Evolutionary conservation across 345 rosid genomes (phyloP).

Genomic region (Anastatica hierochuntica): DNA sequence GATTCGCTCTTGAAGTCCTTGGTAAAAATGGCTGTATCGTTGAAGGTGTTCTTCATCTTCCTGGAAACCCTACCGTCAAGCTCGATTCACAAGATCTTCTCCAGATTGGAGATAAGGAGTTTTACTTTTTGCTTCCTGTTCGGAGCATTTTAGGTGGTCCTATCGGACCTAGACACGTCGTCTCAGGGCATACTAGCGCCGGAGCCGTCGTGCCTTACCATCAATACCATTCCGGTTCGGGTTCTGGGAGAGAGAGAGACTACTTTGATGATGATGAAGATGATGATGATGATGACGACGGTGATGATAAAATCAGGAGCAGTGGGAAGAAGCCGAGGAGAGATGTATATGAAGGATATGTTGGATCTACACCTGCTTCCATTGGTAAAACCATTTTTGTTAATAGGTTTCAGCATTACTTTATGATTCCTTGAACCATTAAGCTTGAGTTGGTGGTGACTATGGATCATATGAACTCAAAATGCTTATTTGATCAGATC

Average conservation of each 20-base stretch:
- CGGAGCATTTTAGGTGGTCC: slow-evolving; percentile 68
- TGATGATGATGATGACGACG: background rate
- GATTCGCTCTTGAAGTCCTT: slow-evolving; percentile 82
- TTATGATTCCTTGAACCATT: too few species aligned
- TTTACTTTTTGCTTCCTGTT: slow-evolving; percentile 73
- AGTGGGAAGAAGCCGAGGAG: slow-evolving; percentile 63
- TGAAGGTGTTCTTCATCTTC: slow-evolving; percentile 92
- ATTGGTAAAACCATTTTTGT: slow-evolving; percentile 49
- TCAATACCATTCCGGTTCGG: slow-evolving; percentile 29
- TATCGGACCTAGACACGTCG: slow-evolving; percentile 49
- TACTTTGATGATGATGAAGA: slow-evolving; percentile 35
- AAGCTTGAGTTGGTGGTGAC: too few species aligned
- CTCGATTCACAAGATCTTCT: slow-evolving; percentile 82
- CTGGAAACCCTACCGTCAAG: slow-evolving; percentile 76
- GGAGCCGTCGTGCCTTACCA: slow-evolving; percentile 31
- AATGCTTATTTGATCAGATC: too few species aligned
- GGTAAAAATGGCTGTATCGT: slow-evolving; percentile 92
- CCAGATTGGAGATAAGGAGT: slow-evolving; percentile 89
- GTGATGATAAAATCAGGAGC: slow-evolving; percentile 33
- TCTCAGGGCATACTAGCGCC: too few species aligned
- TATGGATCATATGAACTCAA: too few species aligned
- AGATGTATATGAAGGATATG: slow-evolving; percentile 59
- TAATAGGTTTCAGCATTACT: too few species aligned
- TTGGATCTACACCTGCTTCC: slow-evolving; percentile 31
- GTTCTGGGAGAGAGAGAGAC: slow-evolving; percentile 45